Percentiles rank a stretch among this genome's conserved stretches.
phyloP scores from a whole-genome alignment of 306 rosid genomes.

The Pachyrhizus erosus region DNA sequence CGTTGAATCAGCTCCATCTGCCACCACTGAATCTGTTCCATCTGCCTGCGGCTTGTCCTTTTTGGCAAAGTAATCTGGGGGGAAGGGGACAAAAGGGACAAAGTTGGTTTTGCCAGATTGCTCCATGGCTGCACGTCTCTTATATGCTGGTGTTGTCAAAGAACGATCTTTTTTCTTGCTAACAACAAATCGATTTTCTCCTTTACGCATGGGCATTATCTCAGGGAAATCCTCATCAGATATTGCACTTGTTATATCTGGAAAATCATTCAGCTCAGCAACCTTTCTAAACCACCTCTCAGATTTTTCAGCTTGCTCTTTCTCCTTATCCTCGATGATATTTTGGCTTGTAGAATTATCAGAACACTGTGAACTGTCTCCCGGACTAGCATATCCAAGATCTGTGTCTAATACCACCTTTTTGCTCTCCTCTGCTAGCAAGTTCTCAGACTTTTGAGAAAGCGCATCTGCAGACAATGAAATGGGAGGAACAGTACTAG shows the following conservation, averaged over 20 bases:
- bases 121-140: constrained; percentile 76
- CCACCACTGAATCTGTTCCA: constrained; percentile 29
- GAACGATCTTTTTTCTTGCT: constrained; percentile 93
- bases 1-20: constrained; percentile 43
- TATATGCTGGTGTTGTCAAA: constrained; percentile 83
- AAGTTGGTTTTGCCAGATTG: constrained; percentile 68
- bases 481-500: constrained; percentile 59
- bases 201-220: constrained; percentile 94
- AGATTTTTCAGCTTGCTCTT: constrained; percentile 79
- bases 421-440: constrained; percentile 44
- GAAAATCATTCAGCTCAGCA: constrained; percentile 77
- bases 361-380: constrained; percentile 37
- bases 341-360: constrained; percentile 44
- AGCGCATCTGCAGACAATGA: constrained; percentile 63
- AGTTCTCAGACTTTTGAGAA: constrained; percentile 59
- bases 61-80: constrained; percentile 85
- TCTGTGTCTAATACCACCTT: constrained; percentile 19
- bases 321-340: constrained; percentile 50
- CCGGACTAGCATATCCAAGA: constrained; percentile 35
- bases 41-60: constrained; percentile 58
- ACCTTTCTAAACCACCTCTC: constrained; percentile 91
- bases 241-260: constrained; percentile 66
- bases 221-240: constrained; percentile 91
- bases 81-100: constrained; percentile 95
- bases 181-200: constrained; percentile 89